A percentile compares a stretch with the other conserved stretches of the same genome.
Evolutionary conservation across 495 filamentous ascomycete genomes (phyloP).

Genomic region (Penicillium paradoxum): DNA sequence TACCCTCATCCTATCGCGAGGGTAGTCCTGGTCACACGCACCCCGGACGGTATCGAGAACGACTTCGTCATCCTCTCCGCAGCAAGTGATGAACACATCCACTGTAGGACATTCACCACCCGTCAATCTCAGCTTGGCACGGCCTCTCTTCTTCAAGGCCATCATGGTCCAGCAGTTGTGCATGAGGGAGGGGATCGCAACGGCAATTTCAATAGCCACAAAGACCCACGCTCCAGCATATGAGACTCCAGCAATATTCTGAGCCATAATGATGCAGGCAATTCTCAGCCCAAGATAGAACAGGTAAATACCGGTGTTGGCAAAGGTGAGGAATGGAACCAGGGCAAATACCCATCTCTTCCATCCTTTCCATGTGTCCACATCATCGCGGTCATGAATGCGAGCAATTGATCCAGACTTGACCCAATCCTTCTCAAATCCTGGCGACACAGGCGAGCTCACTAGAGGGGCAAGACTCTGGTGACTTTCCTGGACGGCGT

Average conservation of each 20-base stretch:
- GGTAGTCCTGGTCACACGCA: slow-evolving; percentile 47
- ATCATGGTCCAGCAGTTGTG: slow-evolving; percentile 42
- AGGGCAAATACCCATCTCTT: slow-evolving; percentile 35
- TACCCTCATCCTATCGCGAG: slow-evolving; percentile 42
- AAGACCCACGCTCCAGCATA: slow-evolving; percentile 39
- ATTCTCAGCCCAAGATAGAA: slow-evolving; percentile 38
- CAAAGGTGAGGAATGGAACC: slow-evolving; percentile 34
- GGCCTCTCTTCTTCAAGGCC: slow-evolving; percentile 33
- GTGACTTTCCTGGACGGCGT: slow-evolving; percentile 21
- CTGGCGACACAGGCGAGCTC: slow-evolving; percentile 17
- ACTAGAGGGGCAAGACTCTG: slow-evolving; percentile 26
- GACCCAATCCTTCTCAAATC: slow-evolving; percentile 32
- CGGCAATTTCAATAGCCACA: slow-evolving; percentile 34
- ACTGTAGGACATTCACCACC: slow-evolving; percentile 44
- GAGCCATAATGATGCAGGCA: slow-evolving; percentile 35
- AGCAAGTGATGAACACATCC: slow-evolving; percentile 49
- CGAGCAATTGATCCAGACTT: slow-evolving; percentile 32
- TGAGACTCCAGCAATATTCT: slow-evolving; percentile 21
- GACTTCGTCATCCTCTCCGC: slow-evolving; percentile 48
- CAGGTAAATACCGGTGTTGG: slow-evolving; percentile 33
- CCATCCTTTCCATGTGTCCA: slow-evolving; percentile 39
- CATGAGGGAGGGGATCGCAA: slow-evolving; percentile 38
- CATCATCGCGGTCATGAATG: slow-evolving; percentile 38
- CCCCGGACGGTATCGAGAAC: slow-evolving; percentile 51
- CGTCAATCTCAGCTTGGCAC: slow-evolving; percentile 37